Base-by-base conservation (phyloP, 495 filamentous ascomycete species). In the Cercophora scortea region DNA sequence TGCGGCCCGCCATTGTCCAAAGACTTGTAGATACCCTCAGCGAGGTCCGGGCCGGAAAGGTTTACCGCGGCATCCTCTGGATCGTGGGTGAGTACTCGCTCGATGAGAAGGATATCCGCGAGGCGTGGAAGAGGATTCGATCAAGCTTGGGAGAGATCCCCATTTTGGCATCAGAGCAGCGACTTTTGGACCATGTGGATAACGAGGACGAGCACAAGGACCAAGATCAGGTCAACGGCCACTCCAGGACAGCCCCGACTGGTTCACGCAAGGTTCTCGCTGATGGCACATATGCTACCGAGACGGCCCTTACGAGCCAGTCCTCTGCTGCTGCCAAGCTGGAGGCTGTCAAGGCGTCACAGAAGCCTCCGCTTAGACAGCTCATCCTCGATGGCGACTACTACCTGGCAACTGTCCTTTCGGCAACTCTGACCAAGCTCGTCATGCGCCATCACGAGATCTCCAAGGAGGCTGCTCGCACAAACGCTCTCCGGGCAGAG, bases 401-500 rank as follows among this genome's bases (percentile, higher is more conserved):
- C 71, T 99, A 95, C 64, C 78, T 99, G n/a, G 86, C 90, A 15
- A 87, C 93, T 8, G 93, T 97, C 12, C 84, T 99, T 32, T 88
- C 93, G 0, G 89, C 90, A 8, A 96, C 94, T 2, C 79, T 99
- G 52, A 96, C 93, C 8, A 99, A 99, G 68, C 77, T 99, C 45
- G 94, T 97, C 51, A 97, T 99, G 90, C 88, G 94, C 39, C 91
- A 99, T 66, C 87, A 90, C 4, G 91, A 97, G 68, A 90, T 96
- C 53, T 95, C 91, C 15, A 76, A 87, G 18, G 93, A 97, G 59
- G 69, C 73, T 25, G 86, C 88, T 33, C 86, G 94, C 16, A 97
- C 91, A 12, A 97, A 97, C 62, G 91, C 92, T 35, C 80, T 99
- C 4, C 86, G 89, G 19, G 93, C 93, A 4, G 94, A 99, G 71